phyloP scores from a whole-genome alignment of 805 yeast genomes.

The Pichia membranifaciens region DNA sequence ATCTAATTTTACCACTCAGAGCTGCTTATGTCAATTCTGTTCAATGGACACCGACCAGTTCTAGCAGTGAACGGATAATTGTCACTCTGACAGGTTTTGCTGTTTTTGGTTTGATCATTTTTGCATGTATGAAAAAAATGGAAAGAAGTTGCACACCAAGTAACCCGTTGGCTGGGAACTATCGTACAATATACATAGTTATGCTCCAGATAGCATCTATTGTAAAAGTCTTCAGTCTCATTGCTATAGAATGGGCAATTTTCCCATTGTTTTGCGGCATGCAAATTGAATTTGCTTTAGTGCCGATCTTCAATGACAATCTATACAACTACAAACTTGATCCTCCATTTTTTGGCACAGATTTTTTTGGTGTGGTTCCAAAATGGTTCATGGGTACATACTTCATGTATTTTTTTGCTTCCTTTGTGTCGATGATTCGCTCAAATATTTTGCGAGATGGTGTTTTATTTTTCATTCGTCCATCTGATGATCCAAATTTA shows the following conservation, averaged over 20 bases:
- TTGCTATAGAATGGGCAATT: conserved; percentile 71
- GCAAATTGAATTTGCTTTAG: conserved; percentile 60
- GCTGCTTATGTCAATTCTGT: conserved; percentile 15
- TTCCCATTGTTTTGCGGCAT: conserved; percentile 87
- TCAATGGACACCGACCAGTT: conserved; percentile 22
- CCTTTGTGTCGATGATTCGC: conserved; percentile 81
- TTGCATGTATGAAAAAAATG: conserved; percentile 19
- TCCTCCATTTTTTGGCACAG: conserved; percentile 3
- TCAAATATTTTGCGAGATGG: conserved; percentile 74
- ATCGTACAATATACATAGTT: conserved; percentile 45
- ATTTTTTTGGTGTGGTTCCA: conserved; percentile 5
- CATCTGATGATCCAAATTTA: conserved; percentile 91
- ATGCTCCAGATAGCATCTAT: conserved; percentile 56
- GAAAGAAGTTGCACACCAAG: conserved; percentile 28
- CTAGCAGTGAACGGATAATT: conserved; percentile 15
- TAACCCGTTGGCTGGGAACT: conserved; percentile 44
- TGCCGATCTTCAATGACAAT: conserved; percentile 43
- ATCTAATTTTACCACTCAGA: conserved; percentile 9
- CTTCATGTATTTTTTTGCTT: conserved; percentile 84
- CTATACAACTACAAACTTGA: conserved; percentile 15
- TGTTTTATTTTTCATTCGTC: conserved; percentile 82
- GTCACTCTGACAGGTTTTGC: conserved; percentile 21
- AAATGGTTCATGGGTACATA: conserved; percentile 70
- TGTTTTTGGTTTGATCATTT: conserved; percentile 9
- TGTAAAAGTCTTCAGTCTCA: conserved; percentile 66